Percentiles rank a stretch among this genome's conserved stretches.
Conservation (phyloP, 2,329 filamentous ascomycete species). For the Alternaria postmessia region DNA sequence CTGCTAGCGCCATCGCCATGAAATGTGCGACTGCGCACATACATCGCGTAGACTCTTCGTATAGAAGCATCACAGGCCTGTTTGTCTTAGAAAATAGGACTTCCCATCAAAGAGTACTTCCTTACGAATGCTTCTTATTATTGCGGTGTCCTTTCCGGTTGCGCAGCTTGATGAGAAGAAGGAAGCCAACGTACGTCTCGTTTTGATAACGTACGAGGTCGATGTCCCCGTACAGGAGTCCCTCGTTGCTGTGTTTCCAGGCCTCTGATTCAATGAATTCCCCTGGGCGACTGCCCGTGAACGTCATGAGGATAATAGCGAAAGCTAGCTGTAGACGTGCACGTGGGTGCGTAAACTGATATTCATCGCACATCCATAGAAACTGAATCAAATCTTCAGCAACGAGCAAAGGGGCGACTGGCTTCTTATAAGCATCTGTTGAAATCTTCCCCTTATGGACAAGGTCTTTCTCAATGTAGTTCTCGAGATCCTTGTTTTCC, state of each 20-base stretch:
- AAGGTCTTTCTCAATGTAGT: conserved; percentile 3
- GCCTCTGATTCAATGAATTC: conserved; percentile 10
- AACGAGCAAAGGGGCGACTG: conserved; percentile 8
- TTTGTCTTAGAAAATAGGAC: not conserved
- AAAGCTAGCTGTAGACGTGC: conserved; percentile 15
- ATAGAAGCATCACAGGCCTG: conserved; percentile 10
- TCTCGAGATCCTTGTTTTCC: conserved; percentile 8
- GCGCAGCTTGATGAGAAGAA: conserved; percentile 3
- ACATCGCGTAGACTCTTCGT: conserved; percentile 1
- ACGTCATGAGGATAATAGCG: not conserved
- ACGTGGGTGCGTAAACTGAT: conserved; percentile 10
- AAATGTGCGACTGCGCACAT: conserved; percentile 8
- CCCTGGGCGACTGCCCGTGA: conserved; percentile 1
- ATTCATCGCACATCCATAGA: conserved; percentile 18
- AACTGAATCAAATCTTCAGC: conserved; percentile 15
- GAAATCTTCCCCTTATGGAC: not conserved
- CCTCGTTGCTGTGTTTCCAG: conserved; percentile 11
- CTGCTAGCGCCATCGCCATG: conserved; percentile 9
- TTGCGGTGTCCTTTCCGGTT: conserved; percentile 12
- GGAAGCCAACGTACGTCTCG: not conserved
- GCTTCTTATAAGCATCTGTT: conserved; percentile 9
- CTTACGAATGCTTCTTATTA: conserved; percentile 11
- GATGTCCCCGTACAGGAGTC: conserved; percentile 9
- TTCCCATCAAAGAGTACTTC: not conserved
- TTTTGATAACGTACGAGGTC: not conserved